phyloP scores from a whole-genome alignment of 2,329 filamentous ascomycete genomes.

The Geoglossum cookeanum region DNA sequence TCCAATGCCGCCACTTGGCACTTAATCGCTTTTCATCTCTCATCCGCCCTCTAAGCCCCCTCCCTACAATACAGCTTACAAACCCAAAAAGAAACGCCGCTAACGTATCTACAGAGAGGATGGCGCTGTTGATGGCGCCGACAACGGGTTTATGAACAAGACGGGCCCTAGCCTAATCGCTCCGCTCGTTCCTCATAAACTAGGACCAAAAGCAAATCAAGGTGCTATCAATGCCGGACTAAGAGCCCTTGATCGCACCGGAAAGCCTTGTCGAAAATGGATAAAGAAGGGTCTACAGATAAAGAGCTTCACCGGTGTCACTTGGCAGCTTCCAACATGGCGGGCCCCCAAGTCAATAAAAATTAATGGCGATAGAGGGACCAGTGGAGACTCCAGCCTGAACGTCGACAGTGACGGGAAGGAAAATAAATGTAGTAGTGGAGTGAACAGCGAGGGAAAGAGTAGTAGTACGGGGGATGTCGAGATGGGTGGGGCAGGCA shows the following conservation, averaged over 20 bases:
- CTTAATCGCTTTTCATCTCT: constrained; percentile 1
- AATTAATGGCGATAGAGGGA: constrained; percentile 25
- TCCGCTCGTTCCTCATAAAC: constrained; percentile 45
- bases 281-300: constrained; percentile 61
- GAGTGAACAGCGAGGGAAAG: constrained; percentile 26
- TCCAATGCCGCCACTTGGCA: background rate
- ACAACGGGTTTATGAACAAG: constrained; percentile 9
- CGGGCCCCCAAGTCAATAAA: constrained; percentile 44
- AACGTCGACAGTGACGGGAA: constrained; percentile 33
- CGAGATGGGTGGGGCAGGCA: constrained; percentile 28
- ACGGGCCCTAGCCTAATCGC: constrained; percentile 25
- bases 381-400: background rate
- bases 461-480: constrained; percentile 32
- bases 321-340: constrained; percentile 73
- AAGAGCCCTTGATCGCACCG: constrained; percentile 78
- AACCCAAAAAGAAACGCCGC: background rate
- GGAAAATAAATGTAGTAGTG: constrained; percentile 31
- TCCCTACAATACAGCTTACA: background rate
- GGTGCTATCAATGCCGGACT: constrained; percentile 95
- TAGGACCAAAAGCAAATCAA: constrained; percentile 90
- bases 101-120: constrained; percentile 25
- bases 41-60: constrained; percentile 14
- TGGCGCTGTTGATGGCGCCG: constrained; percentile 22
- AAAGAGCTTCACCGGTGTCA: constrained; percentile 80
- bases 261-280: constrained; percentile 87